Percentiles rank a stretch among this genome's conserved stretches.
These are phyloP conservation scores for Pseudofabraea citricarpa DNA, from an alignment of 2,329 filamentous ascomycete species.

Conservation along the genomic window DNA sequence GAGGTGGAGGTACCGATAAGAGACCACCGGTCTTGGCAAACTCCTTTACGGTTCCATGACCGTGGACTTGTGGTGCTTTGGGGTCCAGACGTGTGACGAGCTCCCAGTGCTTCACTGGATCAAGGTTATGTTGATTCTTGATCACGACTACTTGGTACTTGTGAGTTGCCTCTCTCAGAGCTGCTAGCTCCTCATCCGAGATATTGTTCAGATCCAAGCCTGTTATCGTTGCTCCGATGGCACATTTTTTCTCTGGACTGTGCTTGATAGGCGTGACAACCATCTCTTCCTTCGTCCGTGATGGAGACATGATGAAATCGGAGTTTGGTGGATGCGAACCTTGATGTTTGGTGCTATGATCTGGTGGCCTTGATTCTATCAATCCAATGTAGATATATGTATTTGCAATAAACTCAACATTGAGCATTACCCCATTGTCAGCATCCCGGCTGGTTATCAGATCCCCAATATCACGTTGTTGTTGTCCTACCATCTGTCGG, in stretches of 20 bases:
- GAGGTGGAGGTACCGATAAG: slow-evolving; percentile 25
- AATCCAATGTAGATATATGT: neutral
- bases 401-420: no score
- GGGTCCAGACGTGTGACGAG: slow-evolving; percentile 39
- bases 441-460: no score
- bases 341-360: no score
- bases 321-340: no score
- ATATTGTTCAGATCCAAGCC: slow-evolving; percentile 34
- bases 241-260: slow-evolving; percentile 19
- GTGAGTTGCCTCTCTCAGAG: slow-evolving; percentile 35
- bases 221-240: slow-evolving; percentile 32
- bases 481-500: no score
- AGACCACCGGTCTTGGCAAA: slow-evolving; percentile 36
- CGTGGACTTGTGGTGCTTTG: slow-evolving; percentile 34
- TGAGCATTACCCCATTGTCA: neutral
- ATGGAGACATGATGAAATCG: slow-evolving; percentile 17
- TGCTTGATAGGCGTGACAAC: slow-evolving; percentile 14
- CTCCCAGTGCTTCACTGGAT: slow-evolving; percentile 40
- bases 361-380: no score
- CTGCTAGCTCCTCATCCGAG: slow-evolving; percentile 31
- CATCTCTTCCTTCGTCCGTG: slow-evolving; percentile 9
- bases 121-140: slow-evolving; percentile 36
- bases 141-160: slow-evolving; percentile 38
- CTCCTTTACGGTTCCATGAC: slow-evolving; percentile 35
- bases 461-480: no score